Evolutionary conservation across 176 grass and related monocot genomes (phyloP), one percentile per base, ranked within the genome.

Genomic region (Ensete ventricosum): DNA sequence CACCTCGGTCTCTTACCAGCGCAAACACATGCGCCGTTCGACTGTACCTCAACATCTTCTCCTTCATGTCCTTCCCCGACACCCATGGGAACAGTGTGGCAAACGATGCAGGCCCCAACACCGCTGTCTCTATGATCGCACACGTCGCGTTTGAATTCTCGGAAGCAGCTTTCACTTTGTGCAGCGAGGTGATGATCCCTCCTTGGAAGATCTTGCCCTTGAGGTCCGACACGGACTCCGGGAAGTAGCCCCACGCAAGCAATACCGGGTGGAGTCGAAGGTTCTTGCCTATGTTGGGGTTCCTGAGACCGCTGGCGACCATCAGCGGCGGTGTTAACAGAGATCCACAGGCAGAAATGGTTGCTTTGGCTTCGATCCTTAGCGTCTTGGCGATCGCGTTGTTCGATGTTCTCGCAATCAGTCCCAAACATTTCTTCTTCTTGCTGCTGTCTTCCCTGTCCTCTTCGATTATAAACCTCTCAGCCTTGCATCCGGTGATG

Each of bases 171-270:
- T 83, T 78, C 81, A 87, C 86, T 83, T 91, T 98, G 88, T 93
- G 85, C 52, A 93, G 23, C 1, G 90, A 91, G 43, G 94, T 98
- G 82, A 98, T 98, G 77, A 98, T 93, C 77, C 90, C 90, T 52
- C 94, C 94, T 84, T 93, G 84, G 81, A 85, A 93, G 55, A 17
- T 55, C 63, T 85, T 93, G 13, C 94, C 94, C 43, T 63, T 20
- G 14, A 93, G 83, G 29, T 93, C 88, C 12, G 88, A 76, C 9
- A 50, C 8, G n/a, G 79, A 64, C 50, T 85, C 82, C 52, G 90
- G 94, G 82, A 98, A 93, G 83, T 98, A 98, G 66, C 94, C 94
- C 90, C 90, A 98, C 9, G 74, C 90, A 13, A 91, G 48, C 16
- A 72, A 84, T 1, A 50, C 79, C 1, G 90, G 94, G 75, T 98